Evolutionary conservation across 306 rosid species (phyloP).

Genomic region (Vigna mungo): DNA sequence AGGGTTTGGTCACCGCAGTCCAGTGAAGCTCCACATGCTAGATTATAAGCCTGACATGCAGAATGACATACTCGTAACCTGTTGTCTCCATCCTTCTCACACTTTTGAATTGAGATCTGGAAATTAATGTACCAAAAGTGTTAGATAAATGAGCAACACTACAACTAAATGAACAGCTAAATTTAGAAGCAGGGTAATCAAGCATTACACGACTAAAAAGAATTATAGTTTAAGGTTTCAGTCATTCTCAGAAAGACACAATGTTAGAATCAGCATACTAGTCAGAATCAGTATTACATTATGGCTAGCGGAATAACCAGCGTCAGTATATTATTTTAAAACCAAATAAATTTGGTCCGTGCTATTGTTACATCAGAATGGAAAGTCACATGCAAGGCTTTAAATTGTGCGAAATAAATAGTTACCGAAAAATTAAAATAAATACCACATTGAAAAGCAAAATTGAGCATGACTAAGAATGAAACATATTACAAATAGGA

Average conservation of each 20-base stretch:
- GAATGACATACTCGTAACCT: slow-evolving; percentile 93
- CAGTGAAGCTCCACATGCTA: slow-evolving; percentile 95
- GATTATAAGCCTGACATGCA: slow-evolving; percentile 88
- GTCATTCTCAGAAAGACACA: slow-evolving; percentile 19
- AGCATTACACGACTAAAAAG: neutral
- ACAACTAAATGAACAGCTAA: slow-evolving; percentile 1
- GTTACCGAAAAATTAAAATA: neutral
- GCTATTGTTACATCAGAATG: slow-evolving; percentile 35
- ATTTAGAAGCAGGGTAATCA: slow-evolving; percentile 14
- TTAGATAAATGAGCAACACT: slow-evolving; percentile 36
- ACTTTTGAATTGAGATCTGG: slow-evolving; percentile 95
- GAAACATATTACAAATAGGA: neutral
- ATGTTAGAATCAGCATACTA: neutral
- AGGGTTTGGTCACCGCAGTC: slow-evolving; percentile 96
- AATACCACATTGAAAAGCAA: slow-evolving; percentile 12
- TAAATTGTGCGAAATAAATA: neutral
- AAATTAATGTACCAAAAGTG: slow-evolving; percentile 23
- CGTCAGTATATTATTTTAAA: slow-evolving; percentile 10
- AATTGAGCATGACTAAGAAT: slow-evolving; percentile 2
- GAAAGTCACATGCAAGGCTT: slow-evolving; percentile 13
- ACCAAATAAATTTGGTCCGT: neutral
- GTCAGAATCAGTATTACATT: neutral
- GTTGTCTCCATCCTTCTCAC: slow-evolving; percentile 91
- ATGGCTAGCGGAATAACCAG: neutral
- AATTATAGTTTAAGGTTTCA: slow-evolving; percentile 7